phyloP scores from a whole-genome alignment of 1,284 basidiomycete species.

The Wolfiporia cocos region DNA sequence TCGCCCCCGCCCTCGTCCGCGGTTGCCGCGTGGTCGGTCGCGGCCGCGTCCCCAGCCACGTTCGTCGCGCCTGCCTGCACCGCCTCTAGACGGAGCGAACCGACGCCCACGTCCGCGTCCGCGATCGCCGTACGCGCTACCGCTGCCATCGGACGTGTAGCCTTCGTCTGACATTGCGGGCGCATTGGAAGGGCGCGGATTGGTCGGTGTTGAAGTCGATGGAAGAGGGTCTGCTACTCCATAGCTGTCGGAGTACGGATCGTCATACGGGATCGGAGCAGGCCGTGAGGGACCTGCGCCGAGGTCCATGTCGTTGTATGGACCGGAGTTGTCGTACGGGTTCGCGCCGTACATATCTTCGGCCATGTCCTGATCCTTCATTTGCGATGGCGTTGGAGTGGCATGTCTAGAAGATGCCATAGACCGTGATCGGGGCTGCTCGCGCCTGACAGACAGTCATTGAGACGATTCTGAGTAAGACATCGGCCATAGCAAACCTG shows the following conservation, averaged over 20 bases:
- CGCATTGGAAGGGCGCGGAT: background rate
- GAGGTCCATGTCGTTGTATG: slow-evolving; percentile 57
- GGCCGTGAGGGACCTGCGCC: slow-evolving; percentile 50
- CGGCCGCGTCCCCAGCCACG: slow-evolving; percentile 22
- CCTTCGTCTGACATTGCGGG: background rate
- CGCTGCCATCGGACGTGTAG: slow-evolving; percentile 2
- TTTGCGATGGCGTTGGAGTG: slow-evolving; percentile 47
- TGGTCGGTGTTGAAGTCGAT: too few species aligned
- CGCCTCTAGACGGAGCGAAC: slow-evolving; percentile 10
- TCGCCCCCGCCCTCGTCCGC: slow-evolving; percentile 32
- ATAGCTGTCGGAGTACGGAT: slow-evolving; percentile 62
- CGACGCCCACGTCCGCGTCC: slow-evolving; percentile 24
- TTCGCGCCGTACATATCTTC: slow-evolving; percentile 42
- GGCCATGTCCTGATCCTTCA: slow-evolving; percentile 47
- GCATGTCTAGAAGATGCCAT: slow-evolving; percentile 45
- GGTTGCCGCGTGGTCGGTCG: slow-evolving; percentile 23
- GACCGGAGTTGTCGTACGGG: slow-evolving; percentile 57
- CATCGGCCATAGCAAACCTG: slow-evolving; percentile 33
- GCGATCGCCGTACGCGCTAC: slow-evolving; percentile 5
- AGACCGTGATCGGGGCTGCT: slow-evolving; percentile 43
- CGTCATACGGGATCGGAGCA: slow-evolving; percentile 64
- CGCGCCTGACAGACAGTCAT: slow-evolving; percentile 34
- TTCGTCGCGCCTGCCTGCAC: slow-evolving; percentile 22
- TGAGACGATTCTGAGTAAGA: slow-evolving; percentile 1
- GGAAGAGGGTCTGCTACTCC: slow-evolving; percentile 12